A percentile compares a stretch with the other conserved stretches of the same genome.
Conservation (phyloP, 2,329 filamentous ascomycete species). For the Gnomoniopsis smithogilvyi region DNA sequence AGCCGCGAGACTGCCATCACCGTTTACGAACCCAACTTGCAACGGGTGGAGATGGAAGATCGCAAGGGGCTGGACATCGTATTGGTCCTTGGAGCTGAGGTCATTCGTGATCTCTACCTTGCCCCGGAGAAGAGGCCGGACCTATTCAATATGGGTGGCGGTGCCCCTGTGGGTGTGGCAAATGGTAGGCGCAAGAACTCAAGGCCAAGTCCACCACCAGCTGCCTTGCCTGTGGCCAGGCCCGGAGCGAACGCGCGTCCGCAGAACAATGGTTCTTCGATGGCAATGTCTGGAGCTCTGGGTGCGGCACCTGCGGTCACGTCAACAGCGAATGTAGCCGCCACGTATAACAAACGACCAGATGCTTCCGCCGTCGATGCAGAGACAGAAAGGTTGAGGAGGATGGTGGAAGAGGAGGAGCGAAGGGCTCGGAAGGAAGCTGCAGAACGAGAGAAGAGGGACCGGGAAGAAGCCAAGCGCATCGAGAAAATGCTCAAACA, state of each 20-base stretch:
- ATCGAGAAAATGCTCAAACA: constrained; percentile 64
- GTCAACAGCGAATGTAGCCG: constrained; percentile 48
- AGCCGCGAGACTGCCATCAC: constrained; percentile 65
- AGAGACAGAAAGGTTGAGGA: constrained; percentile 69
- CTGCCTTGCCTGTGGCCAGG: constrained; percentile 28
- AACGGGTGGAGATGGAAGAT: constrained; percentile 88
- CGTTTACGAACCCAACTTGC: constrained; percentile 90
- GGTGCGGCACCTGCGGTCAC: constrained; percentile 32
- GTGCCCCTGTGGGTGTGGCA: constrained; percentile 21
- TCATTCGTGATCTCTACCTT: constrained; percentile 64
- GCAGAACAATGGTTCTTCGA: constrained; percentile 20
- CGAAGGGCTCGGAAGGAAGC: constrained; percentile 45
- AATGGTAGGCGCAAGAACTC: constrained; percentile 41
- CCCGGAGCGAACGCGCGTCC: constrained; percentile 37
- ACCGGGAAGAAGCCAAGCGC: constrained; percentile 52
- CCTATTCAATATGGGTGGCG: constrained; percentile 70
- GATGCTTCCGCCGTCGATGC: constrained; percentile 51
- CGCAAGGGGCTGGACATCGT: constrained; percentile 88
- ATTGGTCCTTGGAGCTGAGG: constrained; percentile 60
- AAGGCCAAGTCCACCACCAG: constrained; percentile 31
- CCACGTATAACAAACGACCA: constrained; percentile 25
- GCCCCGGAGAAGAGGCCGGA: constrained; percentile 57
- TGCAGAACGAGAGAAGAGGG: constrained; percentile 51
- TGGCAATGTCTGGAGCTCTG: constrained; percentile 40
- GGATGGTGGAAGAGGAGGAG: constrained; percentile 51